These are phyloP conservation scores for Rhynchospora tenuis DNA, from an alignment of 176 grass and related monocot genomes.

Conservation along the genomic window DNA sequence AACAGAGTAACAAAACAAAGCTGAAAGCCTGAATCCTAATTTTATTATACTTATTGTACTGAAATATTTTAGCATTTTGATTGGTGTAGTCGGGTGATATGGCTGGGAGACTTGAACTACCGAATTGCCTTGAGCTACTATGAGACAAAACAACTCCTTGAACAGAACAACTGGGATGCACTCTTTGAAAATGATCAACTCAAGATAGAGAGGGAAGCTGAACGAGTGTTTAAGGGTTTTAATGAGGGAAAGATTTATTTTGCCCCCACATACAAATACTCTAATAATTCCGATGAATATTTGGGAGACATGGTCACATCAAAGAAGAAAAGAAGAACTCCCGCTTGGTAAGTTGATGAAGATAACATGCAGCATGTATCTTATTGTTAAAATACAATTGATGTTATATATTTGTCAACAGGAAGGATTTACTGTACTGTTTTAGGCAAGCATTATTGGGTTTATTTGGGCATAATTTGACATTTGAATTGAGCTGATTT, in stretches of 20 bases:
- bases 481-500: background rate
- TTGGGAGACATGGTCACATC: constrained; percentile 44
- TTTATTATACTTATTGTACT: background rate
- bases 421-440: background rate
- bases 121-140: constrained; percentile 66
- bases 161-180: constrained; percentile 60
- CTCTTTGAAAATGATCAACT: constrained; percentile 93
- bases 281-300: constrained; percentile 66
- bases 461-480: background rate
- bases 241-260: constrained; percentile 83
- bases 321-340: constrained; percentile 90
- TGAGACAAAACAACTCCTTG: constrained; percentile 57
- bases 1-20: background rate
- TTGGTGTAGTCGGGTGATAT: constrained; percentile 56
- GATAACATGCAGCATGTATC: background rate
- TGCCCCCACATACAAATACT: constrained; percentile 93
- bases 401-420: background rate
- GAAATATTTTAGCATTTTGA: background rate
- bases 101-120: constrained; percentile 86
- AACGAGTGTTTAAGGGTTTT: constrained; percentile 67
- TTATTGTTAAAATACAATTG: background rate
- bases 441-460: background rate
- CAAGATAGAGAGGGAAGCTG: constrained; percentile 65
- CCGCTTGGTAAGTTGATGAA: constrained; percentile 51
- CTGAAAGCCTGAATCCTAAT: background rate